phyloP scores from a whole-genome alignment of 78 protist species.

The Bigelowiella natans region DNA sequence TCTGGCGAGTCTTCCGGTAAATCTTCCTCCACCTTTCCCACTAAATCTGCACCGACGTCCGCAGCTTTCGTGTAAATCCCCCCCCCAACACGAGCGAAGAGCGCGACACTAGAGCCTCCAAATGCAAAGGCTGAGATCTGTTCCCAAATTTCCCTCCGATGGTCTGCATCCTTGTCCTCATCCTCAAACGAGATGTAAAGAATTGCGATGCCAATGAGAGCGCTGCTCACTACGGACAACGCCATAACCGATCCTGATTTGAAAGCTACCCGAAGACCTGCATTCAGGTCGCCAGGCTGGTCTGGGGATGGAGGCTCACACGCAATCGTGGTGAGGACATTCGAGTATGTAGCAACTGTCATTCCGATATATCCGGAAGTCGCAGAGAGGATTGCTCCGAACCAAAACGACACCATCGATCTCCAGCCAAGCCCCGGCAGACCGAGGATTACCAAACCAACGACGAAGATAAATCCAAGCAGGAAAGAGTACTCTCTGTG shows the following conservation, averaged over 20 bases:
- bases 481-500: not conserved
- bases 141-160: slow-evolving; percentile 18
- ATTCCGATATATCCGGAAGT: not conserved
- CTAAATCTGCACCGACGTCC: slow-evolving; percentile 66
- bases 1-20: slow-evolving; percentile 59
- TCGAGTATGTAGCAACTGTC: not conserved
- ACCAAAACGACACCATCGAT: not conserved
- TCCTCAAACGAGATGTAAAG: not conserved
- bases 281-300: not conserved
- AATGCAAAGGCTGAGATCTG: slow-evolving; percentile 56
- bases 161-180: not conserved
- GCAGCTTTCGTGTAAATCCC: slow-evolving; percentile 60
- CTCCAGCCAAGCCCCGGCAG: not conserved
- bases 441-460: not conserved
- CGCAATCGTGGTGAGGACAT: not conserved
- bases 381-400: not conserved
- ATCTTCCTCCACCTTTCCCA: slow-evolving; percentile 51
- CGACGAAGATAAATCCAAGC: not conserved
- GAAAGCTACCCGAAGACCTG: slow-evolving; percentile 4
- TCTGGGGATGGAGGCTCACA: not conserved
- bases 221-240: not conserved
- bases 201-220: not conserved
- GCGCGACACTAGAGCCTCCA: slow-evolving; percentile 59
- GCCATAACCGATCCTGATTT: not conserved
- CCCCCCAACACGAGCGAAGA: slow-evolving; percentile 65